Base-by-base conservation (phyloP, 73 alveolate species). In the Tetrahymena elliotti region DNA sequence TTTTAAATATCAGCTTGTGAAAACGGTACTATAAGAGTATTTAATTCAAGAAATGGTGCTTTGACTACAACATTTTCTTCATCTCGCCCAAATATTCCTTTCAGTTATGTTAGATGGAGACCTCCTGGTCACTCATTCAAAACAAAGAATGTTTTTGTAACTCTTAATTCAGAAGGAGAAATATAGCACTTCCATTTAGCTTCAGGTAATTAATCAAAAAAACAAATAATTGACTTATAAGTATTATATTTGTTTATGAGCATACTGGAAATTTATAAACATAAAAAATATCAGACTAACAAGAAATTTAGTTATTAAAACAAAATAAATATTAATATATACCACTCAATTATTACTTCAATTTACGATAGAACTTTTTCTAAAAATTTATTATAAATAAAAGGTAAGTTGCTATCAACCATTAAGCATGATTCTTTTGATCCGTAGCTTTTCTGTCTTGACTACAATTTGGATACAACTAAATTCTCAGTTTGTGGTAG, bases 171-270 rank as follows among this genome's bases (percentile, higher is more conserved):
- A 15, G 99, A 98, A 94, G 99, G 99, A 22, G 95, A 97, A 93
- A 97, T 99, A 34, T 95, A 98, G 93, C 99, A 99, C 96, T 97
- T 99, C 98, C 99, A 99, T 96, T 96, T 99, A 53, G 97, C 99
- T 84, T 97, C 99, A 95, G 99, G 99, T 37, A 99, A 99, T 93
- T 93, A 97, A 53, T 27, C 11, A 53, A 95, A 5, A 68, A 1
- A 96, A 94, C 93, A 47, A 88, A 9, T 47, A 10, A 18, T 40
- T 96, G 35, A 95, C 83, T 93, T 96, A 96, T 1, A 95, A 68
- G 37, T n/a, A n/a, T n/a, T n/a, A n/a, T n/a, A n/a, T n/a, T n/a
- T n/a, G n/a, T n/a, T n/a, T n/a, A n/a, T n/a, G n/a, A n/a, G n/a
- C n/a, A n/a, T n/a, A n/a, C n/a, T n/a, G n/a, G n/a, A n/a, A n/a